Evolutionary conservation across 345 rosid genomes (phyloP).

Genomic region (Rhizophora mangle): DNA sequence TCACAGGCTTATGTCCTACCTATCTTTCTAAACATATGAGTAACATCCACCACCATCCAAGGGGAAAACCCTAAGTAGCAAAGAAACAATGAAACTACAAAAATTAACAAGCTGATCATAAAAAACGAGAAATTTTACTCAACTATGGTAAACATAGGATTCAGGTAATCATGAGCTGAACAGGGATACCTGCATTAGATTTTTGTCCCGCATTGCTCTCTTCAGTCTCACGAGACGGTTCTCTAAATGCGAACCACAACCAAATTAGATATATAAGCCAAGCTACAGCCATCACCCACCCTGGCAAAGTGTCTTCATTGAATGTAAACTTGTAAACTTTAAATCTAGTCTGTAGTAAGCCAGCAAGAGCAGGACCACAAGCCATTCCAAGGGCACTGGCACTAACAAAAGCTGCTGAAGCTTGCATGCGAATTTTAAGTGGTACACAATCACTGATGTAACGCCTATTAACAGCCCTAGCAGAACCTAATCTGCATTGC

Average conservation of each 20-base stretch:
- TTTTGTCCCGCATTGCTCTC: slow-evolving; percentile 37
- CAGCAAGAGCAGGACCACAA: slow-evolving; percentile 99
- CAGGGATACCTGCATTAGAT: slow-evolving; percentile 49
- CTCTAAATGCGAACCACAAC: slow-evolving; percentile 79
- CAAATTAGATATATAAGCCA: slow-evolving; percentile 86
- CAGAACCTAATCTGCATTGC: slow-evolving; percentile 83
- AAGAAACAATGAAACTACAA: too few relatives aligned
- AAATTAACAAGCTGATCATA: too few relatives aligned
- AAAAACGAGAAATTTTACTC: too few relatives aligned
- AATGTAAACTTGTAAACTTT: slow-evolving; percentile 77
- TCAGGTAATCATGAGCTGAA: slow-evolving; percentile 5
- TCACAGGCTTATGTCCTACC: too few relatives aligned
- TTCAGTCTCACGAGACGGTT: slow-evolving; percentile 57
- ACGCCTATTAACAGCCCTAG: slow-evolving; percentile 97
- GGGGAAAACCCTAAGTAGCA: too few relatives aligned
- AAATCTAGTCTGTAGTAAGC: slow-evolving; percentile 80
- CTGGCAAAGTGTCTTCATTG: slow-evolving; percentile 82
- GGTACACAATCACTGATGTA: slow-evolving; percentile 98
- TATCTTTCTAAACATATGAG: too few relatives aligned
- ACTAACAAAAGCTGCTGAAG: slow-evolving; percentile 99
- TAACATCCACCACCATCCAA: too few relatives aligned
- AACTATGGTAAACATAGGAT: too few relatives aligned
- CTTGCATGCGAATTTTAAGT: slow-evolving; percentile 83
- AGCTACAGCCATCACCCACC: slow-evolving; percentile 96
- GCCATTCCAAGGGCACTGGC: slow-evolving; percentile 99